These are phyloP conservation scores for Phytophthora pseudosyringae DNA, from an alignment of 352 stramenopile genomes.

Conservation along the genomic window DNA sequence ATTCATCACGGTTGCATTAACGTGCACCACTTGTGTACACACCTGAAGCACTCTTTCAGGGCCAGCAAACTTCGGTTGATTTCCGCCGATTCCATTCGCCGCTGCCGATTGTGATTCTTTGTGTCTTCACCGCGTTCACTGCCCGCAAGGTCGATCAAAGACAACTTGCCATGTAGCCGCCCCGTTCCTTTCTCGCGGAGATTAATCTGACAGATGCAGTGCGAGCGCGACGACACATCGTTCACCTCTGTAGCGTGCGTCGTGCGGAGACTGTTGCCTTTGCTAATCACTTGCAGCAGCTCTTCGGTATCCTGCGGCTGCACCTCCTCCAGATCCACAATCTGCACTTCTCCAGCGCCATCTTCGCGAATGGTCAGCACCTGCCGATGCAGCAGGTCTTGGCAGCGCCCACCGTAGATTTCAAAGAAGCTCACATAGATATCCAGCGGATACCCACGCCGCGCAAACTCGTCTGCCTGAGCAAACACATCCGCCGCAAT, in stretches of 20 bases:
- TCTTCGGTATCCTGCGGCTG: slow-evolving; percentile 88
- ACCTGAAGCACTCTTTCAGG: slow-evolving; percentile 97
- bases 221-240: slow-evolving; percentile 94
- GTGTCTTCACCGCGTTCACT: slow-evolving; percentile 97
- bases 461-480: slow-evolving; percentile 66
- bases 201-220: slow-evolving; percentile 96
- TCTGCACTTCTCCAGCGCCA: slow-evolving; percentile 93
- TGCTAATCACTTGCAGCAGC: slow-evolving; percentile 93
- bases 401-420: slow-evolving; percentile 97
- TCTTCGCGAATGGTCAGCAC: slow-evolving; percentile 95
- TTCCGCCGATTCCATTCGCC: slow-evolving; percentile 96
- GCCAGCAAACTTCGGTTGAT: slow-evolving; percentile 98
- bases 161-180: slow-evolving; percentile 88
- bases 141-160: slow-evolving; percentile 97
- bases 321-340: slow-evolving; percentile 95
- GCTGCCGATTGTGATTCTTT: slow-evolving; percentile 92
- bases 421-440: slow-evolving; percentile 97
- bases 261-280: slow-evolving; percentile 92
- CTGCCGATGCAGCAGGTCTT: slow-evolving; percentile 94
- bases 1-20: not conserved
- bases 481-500: slow-evolving; percentile 81
- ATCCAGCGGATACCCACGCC: slow-evolving; percentile 63
- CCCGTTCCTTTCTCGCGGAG: slow-evolving; percentile 65
- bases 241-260: slow-evolving; percentile 97
- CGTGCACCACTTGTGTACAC: slow-evolving; percentile 5